Evolutionary conservation across 352 stramenopile genomes (phyloP), one percentile per base, ranked within the genome.

Genomic region (Globisporangium cylindrosporum): DNA sequence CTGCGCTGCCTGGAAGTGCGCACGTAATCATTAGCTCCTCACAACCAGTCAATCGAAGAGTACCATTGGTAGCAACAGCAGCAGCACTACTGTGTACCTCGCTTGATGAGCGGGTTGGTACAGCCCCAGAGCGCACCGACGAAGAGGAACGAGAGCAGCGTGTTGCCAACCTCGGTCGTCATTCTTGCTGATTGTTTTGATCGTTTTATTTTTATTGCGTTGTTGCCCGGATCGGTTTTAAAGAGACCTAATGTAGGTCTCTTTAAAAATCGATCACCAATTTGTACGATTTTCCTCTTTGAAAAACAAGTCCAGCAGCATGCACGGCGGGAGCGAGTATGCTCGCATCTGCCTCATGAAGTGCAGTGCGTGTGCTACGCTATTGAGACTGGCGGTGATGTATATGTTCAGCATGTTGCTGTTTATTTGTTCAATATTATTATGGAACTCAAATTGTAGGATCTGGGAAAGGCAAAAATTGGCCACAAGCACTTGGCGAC

Each of bases 61-160:
- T 2, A 27, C 22, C 29, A n/a, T 12, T 41, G 36, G 0, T 15
- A 29, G 8, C 1, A n/a, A 3, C 12, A 41, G n/a, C 54, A 41
- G 54, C 54, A 25, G 7, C 8, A 38, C 32, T 38, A 4, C n/a
- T 34, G 10, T 36, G 32, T 59, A 91, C 88, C 88, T 83, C 70
- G 66, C 67, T 95, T 95, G 59, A 95, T 92, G 34, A 95, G 73
- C 1, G 88, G 88, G 67, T 95, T 95, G 4, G 88, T 95, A 70
- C 88, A 95, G 1, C 88, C 88, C 88, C 88, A 95, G 2, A 95
- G 77, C 22, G 86, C 86, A n/a, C 88, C 86, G 46, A 95, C 84
- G 59, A 93, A 77, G 29, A 95, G 74, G 68, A 95, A 94, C 41
- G 84, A 93, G 55, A 92, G 68, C 43, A 95, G 67, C 58, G 80